Conservation (phyloP, 257 asterid species). For the Rhazya stricta region DNA sequence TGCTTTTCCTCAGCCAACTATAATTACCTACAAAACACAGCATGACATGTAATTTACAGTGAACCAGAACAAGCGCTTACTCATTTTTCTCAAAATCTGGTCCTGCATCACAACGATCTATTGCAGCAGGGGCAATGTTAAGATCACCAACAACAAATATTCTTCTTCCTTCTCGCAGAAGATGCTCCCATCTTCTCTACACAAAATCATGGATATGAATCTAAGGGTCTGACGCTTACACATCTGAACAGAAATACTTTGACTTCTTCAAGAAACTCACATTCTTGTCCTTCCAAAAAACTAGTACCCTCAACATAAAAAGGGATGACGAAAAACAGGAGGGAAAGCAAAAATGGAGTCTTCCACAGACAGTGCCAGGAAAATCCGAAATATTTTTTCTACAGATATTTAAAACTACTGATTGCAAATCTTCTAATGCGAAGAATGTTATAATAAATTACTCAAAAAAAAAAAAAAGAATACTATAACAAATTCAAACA, state of each 20-base stretch:
- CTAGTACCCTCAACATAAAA: background rate
- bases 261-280: background rate
- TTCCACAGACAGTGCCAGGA: background rate
- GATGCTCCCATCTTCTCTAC: conserved; percentile 89
- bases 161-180: conserved; percentile 61
- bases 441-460: too few relatives aligned
- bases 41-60: background rate
- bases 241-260: conserved; percentile 7
- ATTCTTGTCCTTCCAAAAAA: background rate
- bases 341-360: background rate
- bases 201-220: conserved; percentile 36
- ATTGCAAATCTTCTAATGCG: background rate
- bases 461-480: too few relatives aligned
- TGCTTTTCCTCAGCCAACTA: background rate
- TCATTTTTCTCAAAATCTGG: conserved; percentile 82
- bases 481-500: background rate
- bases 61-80: conserved; percentile 40
- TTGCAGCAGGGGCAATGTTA: conserved; percentile 74
- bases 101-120: conserved; percentile 90
- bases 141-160: conserved; percentile 90
- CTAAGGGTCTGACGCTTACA: conserved; percentile 23
- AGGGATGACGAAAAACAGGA: background rate
- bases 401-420: background rate
- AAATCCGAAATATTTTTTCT: background rate
- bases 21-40: background rate